Evolutionary conservation across 2,329 filamentous ascomycete species (phyloP).

Genomic region (Fusarium napiforme): DNA sequence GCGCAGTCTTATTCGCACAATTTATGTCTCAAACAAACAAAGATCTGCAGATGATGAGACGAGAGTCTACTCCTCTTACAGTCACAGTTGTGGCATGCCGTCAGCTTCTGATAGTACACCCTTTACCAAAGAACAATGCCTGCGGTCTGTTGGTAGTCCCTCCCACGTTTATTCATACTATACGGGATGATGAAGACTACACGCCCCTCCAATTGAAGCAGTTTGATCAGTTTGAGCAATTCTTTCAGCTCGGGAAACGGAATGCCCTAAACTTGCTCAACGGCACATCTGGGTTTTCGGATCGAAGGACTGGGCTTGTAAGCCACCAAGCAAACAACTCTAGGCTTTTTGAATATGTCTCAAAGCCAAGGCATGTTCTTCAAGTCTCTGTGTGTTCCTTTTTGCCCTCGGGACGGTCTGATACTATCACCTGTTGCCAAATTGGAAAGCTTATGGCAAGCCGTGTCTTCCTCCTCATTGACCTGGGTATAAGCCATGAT

Average conservation of each 20-base stretch:
- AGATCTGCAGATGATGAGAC: constrained; percentile 1
- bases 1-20: not conserved
- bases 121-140: constrained; percentile 13
- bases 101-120: not conserved
- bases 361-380: not conserved
- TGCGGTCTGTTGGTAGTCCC: not conserved
- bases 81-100: not conserved
- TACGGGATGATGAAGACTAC: not conserved
- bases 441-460: not conserved
- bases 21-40: constrained; percentile 1
- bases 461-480: not conserved
- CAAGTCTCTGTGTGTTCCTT: not conserved
- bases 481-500: not conserved
- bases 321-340: constrained; percentile 6
- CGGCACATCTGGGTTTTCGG: not conserved
- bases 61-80: not conserved
- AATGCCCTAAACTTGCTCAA: constrained; percentile 2
- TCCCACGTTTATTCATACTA: constrained; percentile 14
- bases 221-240: not conserved
- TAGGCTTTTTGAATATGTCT: not conserved
- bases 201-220: constrained; percentile 13
- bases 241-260: not conserved
- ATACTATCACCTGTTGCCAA: not conserved
- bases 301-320: not conserved
- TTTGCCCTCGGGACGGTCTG: not conserved